These are phyloP conservation scores for Blumeria hordei DNA, from an alignment of 2,329 filamentous ascomycete genomes.

Conservation along the genomic window DNA sequence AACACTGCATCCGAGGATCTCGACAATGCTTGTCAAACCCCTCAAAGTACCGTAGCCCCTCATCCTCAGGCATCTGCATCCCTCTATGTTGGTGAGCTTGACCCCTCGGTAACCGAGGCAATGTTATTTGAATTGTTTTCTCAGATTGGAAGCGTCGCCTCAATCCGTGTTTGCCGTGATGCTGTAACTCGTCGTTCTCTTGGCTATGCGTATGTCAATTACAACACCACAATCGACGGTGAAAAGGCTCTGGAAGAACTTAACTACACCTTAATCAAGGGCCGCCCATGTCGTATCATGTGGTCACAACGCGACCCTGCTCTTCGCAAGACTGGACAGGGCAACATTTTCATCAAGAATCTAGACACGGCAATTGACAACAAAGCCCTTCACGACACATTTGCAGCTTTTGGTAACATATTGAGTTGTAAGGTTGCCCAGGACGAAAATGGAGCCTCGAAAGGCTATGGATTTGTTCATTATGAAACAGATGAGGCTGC, in stretches of 20 bases:
- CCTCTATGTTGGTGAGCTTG: conserved; percentile 96
- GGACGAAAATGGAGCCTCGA: conserved; percentile 89
- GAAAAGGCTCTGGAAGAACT: conserved; percentile 97
- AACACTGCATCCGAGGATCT: conserved; percentile 29
- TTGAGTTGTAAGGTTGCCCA: conserved; percentile 98
- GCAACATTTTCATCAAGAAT: conserved; percentile 99
- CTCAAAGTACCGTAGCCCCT: conserved; percentile 39
- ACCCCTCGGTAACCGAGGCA: conserved; percentile 91
- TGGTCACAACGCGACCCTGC: conserved; percentile 99
- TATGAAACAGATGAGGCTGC: conserved; percentile 98
- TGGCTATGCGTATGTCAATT: conserved; percentile 99
- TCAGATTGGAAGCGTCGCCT: conserved; percentile 94
- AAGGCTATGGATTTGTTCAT: conserved; percentile 97
- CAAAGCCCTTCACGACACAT: conserved; percentile 99
- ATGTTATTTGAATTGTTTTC: conserved; percentile 99
- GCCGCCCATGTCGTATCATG: conserved; percentile 98
- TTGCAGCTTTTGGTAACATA: conserved; percentile 96
- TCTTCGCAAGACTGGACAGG: conserved; percentile 95
- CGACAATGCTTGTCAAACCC: conserved; percentile 43
- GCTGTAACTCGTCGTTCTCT: conserved; percentile 95
- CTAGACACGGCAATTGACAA: conserved; percentile 96
- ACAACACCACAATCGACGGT: conserved; percentile 89
- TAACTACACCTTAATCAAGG: conserved; percentile 99
- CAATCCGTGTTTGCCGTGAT: conserved; percentile 98
- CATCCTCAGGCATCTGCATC: conserved; percentile 88